Conservation (phyloP, 345 rosid species). For the Arabis alpina region DNA sequence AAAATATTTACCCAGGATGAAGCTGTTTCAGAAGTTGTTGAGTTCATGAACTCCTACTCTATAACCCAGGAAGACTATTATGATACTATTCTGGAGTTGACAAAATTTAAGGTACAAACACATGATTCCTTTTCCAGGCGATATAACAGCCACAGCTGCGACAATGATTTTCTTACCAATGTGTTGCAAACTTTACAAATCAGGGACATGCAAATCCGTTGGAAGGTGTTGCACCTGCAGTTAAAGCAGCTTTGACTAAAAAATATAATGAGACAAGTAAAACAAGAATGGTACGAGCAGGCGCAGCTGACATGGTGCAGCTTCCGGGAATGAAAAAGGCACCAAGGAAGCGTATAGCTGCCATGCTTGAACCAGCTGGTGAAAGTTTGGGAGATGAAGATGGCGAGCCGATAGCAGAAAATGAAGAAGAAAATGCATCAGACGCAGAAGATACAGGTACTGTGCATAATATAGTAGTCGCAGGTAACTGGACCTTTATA, state of each 20-base stretch:
- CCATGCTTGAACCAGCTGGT: slow-evolving; percentile 72
- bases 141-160: slow-evolving; percentile 2
- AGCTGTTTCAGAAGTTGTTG: slow-evolving; percentile 85
- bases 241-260: slow-evolving; percentile 88
- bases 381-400: slow-evolving; percentile 67
- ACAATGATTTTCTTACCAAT: slow-evolving; percentile 22
- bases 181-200: slow-evolving; percentile 27
- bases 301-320: slow-evolving; percentile 83
- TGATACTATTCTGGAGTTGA: slow-evolving; percentile 75
- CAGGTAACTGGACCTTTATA: slow-evolving; percentile 12
- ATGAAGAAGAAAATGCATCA: slow-evolving; percentile 67
- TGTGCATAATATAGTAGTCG: neutral
- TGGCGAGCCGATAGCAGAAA: slow-evolving; percentile 56
- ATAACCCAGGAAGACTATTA: slow-evolving; percentile 83
- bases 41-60: slow-evolving; percentile 87
- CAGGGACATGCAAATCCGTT: slow-evolving; percentile 82
- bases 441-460: slow-evolving; percentile 74
- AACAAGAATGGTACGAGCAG: slow-evolving; percentile 76
- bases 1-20: slow-evolving; percentile 64
- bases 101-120: slow-evolving; percentile 72
- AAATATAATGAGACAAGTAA: slow-evolving; percentile 79
- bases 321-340: slow-evolving; percentile 87
- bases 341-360: slow-evolving; percentile 78
- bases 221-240: slow-evolving; percentile 81
- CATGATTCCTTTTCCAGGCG: slow-evolving; percentile 9